Base-by-base conservation (phyloP, 1,284 basidiomycete genomes). In the Trichosporon inkin region DNA sequence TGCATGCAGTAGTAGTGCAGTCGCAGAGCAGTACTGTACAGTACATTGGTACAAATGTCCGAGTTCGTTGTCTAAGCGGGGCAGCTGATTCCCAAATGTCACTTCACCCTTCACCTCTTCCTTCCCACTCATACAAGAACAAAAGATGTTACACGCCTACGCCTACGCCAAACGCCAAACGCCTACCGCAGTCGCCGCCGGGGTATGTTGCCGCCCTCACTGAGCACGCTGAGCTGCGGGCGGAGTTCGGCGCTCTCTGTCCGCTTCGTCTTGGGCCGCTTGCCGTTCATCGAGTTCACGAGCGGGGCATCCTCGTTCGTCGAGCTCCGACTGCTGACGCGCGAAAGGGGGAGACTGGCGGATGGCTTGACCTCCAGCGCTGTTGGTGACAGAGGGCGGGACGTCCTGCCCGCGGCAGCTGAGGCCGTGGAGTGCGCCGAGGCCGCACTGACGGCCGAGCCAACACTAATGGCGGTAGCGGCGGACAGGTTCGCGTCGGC, bases 131-230 rank as follows among this genome's bases (percentile, higher is more conserved):
- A n/a, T n/a, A n/a, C n/a, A n/a, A n/a, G n/a, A n/a, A n/a, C n/a
- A n/a, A n/a, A n/a, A n/a, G n/a, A n/a, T n/a, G n/a, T n/a, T n/a
- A n/a, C n/a, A n/a, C n/a, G n/a, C n/a, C n/a, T n/a, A n/a, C n/a
- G n/a, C n/a, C n/a, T n/a, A n/a, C n/a, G n/a, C n/a, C n/a, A n/a
- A n/a, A n/a, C n/a, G n/a, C n/a, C n/a, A n/a, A n/a, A n/a, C n/a
- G n/a, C n/a, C n/a, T n/a, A n/a, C n/a, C n/a, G n/a, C n/a, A n/a
- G n/a, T n/a, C n/a, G n/a, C n/a, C n/a, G n/a, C 39, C 66, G 56
- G 16, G 68, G 68, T 5, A 69, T 59, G 35, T 69, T 69, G 7
- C 62, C 57, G 6, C 65, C 63, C 35, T 69, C 68, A 4, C 64
- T 64, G 6, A 69, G 53, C 16, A 65, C 62, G 35, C 39, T 57